A percentile compares a stretch with the other conserved stretches of the same genome.
phyloP scores from a whole-genome alignment of 1,284 basidiomycete species.

The Cerioporus squamosus region DNA sequence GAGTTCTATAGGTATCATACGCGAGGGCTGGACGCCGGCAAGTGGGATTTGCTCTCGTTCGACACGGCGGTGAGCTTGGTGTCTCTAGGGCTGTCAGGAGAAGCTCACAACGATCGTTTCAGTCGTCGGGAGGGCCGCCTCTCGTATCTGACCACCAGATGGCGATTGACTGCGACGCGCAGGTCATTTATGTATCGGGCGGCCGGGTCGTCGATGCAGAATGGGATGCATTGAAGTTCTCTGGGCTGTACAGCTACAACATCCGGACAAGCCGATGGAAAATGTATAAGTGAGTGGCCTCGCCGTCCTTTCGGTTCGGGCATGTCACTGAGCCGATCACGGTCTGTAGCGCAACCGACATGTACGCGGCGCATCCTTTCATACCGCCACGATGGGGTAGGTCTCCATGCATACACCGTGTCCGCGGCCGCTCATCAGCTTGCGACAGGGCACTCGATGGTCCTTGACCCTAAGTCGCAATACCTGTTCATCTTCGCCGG shows the following conservation, averaged over 20 bases:
- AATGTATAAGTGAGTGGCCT: conserved; percentile 56
- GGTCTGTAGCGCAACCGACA: conserved; percentile 22
- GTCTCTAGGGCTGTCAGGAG: not conserved
- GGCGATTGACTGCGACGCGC: conserved; percentile 73
- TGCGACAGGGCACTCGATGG: conserved; percentile 72
- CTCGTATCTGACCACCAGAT: conserved; percentile 85
- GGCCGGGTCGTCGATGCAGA: conserved; percentile 74
- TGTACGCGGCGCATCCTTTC: conserved; percentile 17
- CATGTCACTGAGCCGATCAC: not conserved
- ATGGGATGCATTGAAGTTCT: conserved; percentile 59
- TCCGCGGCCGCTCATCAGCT: not conserved
- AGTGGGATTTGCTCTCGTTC: conserved; percentile 68
- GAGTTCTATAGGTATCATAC: conserved; percentile 78
- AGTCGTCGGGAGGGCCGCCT: conserved; percentile 73
- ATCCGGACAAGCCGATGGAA: conserved; percentile 67
- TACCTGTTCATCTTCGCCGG: conserved; percentile 75
- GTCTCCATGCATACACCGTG: conserved; percentile 9
- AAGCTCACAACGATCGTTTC: not conserved
- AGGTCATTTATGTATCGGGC: conserved; percentile 80
- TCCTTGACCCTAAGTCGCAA: conserved; percentile 61
- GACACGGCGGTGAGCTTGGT: conserved; percentile 59
- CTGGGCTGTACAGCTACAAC: conserved; percentile 74
- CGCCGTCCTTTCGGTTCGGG: too few species aligned
- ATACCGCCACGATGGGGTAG: conserved; percentile 68
- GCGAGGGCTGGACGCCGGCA: conserved; percentile 57